Conservation (phyloP, 2,329 filamentous ascomycete genomes). For the Colletotrichum sp. region DNA sequence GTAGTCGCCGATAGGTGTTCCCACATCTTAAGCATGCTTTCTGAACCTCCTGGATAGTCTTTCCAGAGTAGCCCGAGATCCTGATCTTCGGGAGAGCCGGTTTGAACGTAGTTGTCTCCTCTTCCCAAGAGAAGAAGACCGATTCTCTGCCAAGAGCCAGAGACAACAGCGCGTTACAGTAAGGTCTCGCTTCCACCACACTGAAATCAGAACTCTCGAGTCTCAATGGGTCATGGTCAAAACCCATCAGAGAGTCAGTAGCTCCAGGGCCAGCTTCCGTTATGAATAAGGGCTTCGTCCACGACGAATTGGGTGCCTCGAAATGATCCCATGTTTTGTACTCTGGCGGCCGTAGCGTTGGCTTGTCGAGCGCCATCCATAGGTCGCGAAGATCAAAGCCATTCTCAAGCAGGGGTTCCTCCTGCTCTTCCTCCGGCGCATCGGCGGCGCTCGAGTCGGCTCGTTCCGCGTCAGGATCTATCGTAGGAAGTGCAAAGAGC, state of each 20-base stretch:
- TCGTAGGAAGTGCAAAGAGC: conserved; percentile 47
- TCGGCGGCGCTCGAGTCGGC: conserved; percentile 23
- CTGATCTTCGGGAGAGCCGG: conserved; percentile 51
- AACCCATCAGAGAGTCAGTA: conserved; percentile 67
- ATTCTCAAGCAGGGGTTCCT: conserved; percentile 22
- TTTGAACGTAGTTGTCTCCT: conserved; percentile 56
- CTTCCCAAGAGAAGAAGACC: conserved; percentile 70
- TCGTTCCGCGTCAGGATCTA: conserved; percentile 1
- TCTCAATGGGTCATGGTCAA: conserved; percentile 42
- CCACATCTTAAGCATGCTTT: conserved; percentile 52
- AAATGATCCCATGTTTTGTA: conserved; percentile 77
- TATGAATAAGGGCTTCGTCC: conserved; percentile 57
- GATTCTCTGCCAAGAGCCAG: conserved; percentile 76
- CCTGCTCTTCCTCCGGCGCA: neutral
- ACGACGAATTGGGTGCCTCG: conserved; percentile 42
- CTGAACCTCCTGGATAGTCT: conserved; percentile 52
- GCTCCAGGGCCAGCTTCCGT: conserved; percentile 70
- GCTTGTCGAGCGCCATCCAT: conserved; percentile 51
- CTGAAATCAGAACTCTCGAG: conserved; percentile 42
- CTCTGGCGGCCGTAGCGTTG: conserved; percentile 34
- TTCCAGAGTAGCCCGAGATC: conserved; percentile 61
- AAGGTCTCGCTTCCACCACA: conserved; percentile 53
- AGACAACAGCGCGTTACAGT: conserved; percentile 64
- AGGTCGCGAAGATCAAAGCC: conserved; percentile 34
- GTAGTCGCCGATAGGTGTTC: conserved; percentile 50